Conservation (phyloP, 2,329 filamentous ascomycete genomes). For the Arthrobotrys megalospora region DNA sequence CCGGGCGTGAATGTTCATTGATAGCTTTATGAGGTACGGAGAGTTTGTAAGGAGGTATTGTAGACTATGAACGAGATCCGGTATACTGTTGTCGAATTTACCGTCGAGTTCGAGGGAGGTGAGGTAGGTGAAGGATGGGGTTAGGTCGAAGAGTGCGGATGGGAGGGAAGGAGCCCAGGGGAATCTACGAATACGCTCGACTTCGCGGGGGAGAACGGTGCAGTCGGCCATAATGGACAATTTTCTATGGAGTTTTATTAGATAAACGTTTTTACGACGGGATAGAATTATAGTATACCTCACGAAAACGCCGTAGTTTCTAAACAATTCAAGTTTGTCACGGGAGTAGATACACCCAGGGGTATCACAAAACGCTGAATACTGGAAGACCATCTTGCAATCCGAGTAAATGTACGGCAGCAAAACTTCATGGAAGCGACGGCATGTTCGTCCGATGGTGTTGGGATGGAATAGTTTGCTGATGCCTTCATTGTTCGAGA, state of each 20-base stretch:
- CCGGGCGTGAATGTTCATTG: conserved; percentile 11
- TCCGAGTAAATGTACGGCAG: conserved; percentile 35
- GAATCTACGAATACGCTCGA: neutral
- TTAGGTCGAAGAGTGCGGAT: conserved; percentile 10
- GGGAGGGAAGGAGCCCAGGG: conserved; percentile 15
- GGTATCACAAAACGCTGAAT: conserved; percentile 1
- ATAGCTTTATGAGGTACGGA: neutral
- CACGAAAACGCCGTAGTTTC: conserved; percentile 17
- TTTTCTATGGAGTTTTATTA: conserved; percentile 18
- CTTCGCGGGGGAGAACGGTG: conserved; percentile 15
- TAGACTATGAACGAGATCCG: conserved; percentile 18
- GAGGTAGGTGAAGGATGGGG: conserved; percentile 23
- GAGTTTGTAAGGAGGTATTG: conserved; percentile 29
- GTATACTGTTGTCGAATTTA: conserved; percentile 20
- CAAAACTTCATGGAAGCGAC: conserved; percentile 31
- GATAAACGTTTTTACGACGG: neutral
- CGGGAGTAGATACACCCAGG: conserved; percentile 33
- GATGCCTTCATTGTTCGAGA: neutral
- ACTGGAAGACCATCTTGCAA: conserved; percentile 34
- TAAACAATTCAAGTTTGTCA: conserved; percentile 43
- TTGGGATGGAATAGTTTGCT: conserved; percentile 6
- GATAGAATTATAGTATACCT: neutral
- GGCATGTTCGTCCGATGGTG: conserved; percentile 13
- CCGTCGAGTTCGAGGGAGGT: conserved; percentile 35
- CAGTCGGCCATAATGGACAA: conserved; percentile 28